Percentiles rank a stretch among this genome's conserved stretches.
These are phyloP conservation scores for Solanum hybrid DNA, from an alignment of 305 asterid genomes.

Conservation along the genomic window DNA sequence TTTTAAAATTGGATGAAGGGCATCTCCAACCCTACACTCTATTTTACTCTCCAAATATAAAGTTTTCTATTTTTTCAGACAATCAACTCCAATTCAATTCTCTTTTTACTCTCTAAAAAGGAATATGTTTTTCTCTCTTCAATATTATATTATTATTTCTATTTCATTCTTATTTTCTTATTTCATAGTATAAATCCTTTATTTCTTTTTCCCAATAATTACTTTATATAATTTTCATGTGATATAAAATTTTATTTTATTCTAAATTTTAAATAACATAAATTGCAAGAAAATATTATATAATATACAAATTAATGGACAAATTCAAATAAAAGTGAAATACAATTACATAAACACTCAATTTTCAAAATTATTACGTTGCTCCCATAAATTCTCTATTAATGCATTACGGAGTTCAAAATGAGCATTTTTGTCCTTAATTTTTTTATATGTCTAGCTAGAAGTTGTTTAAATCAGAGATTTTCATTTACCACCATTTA, in stretches of 20 bases:
- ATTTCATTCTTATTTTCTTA: too few species aligned
- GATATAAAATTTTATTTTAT: too few species aligned
- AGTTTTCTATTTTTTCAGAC: background rate
- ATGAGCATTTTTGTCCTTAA: background rate
- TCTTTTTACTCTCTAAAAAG: background rate
- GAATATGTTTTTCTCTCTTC: background rate
- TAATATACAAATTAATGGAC: too few species aligned
- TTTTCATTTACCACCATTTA: background rate
- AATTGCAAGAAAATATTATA: background rate
- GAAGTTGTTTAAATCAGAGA: too few species aligned
- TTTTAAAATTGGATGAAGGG: slow-evolving; percentile 1
- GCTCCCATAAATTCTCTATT: background rate
- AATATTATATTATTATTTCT: too few species aligned
- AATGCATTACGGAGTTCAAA: background rate
- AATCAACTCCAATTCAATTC: too few species aligned
- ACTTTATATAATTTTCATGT: too few species aligned
- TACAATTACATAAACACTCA: background rate
- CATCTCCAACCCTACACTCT: too few species aligned
- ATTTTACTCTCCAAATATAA: background rate
- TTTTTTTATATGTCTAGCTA: background rate
- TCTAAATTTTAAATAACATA: background rate
- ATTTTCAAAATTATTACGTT: background rate
- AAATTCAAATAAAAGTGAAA: background rate
- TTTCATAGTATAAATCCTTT: background rate
- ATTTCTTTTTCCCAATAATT: too few species aligned